Evolutionary conservation across 345 rosid genomes (phyloP).

Genomic region (Sonneratia caseolaris): DNA sequence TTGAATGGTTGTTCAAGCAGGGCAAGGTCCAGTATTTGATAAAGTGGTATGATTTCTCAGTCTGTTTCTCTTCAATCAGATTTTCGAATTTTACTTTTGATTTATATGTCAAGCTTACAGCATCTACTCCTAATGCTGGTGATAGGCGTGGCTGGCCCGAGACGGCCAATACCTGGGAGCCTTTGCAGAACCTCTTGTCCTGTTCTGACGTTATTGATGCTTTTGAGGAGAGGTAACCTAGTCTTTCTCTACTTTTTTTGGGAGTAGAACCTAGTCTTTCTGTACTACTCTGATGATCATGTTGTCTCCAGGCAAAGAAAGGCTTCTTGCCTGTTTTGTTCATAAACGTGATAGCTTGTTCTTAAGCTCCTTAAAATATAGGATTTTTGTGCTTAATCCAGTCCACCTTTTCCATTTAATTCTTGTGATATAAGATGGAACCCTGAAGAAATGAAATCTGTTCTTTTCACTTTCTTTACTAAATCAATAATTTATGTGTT

Average conservation of each 20-base stretch:
- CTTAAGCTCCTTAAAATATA: neutral
- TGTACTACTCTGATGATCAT: neutral
- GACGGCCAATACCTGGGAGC: conserved; percentile 97
- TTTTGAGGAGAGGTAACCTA: conserved; percentile 72
- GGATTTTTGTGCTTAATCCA: neutral
- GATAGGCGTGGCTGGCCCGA: conserved; percentile 99
- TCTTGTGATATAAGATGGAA: neutral
- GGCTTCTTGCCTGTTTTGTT: neutral
- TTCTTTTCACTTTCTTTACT: neutral
- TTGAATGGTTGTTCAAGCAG: conserved; percentile 26
- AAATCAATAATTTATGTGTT: neutral
- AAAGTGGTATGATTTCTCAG: conserved; percentile 61
- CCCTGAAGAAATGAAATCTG: neutral
- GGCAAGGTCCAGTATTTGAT: conserved; percentile 93
- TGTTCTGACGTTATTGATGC: conserved; percentile 90
- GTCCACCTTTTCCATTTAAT: neutral
- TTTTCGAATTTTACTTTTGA: neutral
- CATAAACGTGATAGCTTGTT: neutral
- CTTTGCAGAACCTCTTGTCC: conserved; percentile 81
- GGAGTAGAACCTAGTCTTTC: neutral
- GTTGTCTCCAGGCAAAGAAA: neutral
- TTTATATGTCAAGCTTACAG: neutral
- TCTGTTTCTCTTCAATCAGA: neutral
- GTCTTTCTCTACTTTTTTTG: neutral
- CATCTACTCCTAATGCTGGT: neutral